Percentiles rank a stretch among this genome's conserved stretches.
Evolutionary conservation across 805 yeast genomes (phyloP).

Genomic region (Kregervanrija pseudodelftensis): DNA sequence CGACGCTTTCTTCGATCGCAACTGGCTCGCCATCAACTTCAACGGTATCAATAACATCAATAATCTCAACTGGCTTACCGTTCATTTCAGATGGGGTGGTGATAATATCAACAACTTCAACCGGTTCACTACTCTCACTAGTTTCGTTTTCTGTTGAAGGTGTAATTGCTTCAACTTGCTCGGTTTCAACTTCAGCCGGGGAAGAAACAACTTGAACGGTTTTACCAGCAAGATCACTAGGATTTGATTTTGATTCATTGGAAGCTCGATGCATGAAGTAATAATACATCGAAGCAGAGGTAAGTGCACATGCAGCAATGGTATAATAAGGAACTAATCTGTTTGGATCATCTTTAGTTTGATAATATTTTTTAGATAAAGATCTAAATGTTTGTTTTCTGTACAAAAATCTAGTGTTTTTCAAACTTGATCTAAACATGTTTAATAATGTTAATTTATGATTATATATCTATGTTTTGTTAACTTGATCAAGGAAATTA

Average conservation of each 20-base stretch:
- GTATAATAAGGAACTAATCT: conserved; percentile 6
- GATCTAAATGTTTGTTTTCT: no score
- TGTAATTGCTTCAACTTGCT: no score
- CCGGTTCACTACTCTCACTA: no score
- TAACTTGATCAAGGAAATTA: no score
- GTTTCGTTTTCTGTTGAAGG: no score
- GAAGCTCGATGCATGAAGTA: conserved; percentile 7
- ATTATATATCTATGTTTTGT: no score
- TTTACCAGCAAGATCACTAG: background rate
- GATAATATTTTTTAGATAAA: no score
- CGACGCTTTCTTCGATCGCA: background rate
- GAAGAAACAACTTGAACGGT: background rate
- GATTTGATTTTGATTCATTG: conserved; percentile 7
- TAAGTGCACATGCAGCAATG: conserved; percentile 12
- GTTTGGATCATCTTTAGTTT: background rate
- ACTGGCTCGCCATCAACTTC: conserved; percentile 4
- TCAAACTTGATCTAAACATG: no score
- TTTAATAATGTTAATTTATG: no score
- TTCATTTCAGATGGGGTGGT: background rate
- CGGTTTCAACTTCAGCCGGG: no score
- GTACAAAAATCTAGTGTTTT: no score
- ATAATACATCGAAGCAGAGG: conserved; percentile 11
- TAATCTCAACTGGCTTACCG: background rate
- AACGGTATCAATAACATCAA: conserved; percentile 16
- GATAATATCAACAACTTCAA: no score